Evolutionary conservation across 2,329 filamentous ascomycete genomes (phyloP).

Genomic region (Cladosporium oxysporum): DNA sequence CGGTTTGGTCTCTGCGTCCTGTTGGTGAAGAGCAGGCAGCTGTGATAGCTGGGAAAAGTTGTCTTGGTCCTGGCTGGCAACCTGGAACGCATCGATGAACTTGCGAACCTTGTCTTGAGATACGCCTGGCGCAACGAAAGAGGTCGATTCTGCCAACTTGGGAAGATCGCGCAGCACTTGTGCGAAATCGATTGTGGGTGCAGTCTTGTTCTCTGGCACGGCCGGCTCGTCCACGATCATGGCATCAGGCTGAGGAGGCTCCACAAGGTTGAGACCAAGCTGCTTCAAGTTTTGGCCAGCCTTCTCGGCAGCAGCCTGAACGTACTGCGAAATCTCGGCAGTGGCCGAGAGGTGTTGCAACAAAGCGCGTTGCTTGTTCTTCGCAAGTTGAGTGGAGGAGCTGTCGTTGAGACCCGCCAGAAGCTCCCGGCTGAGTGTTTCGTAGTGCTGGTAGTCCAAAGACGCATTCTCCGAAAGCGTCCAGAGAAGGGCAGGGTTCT

Average conservation of each 20-base stretch:
- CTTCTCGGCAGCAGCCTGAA: slow-evolving; percentile 7
- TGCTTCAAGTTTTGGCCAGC: slow-evolving; percentile 10
- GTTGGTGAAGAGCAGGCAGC: slow-evolving; percentile 23
- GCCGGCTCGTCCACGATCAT: slow-evolving; percentile 14
- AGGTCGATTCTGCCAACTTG: neutral
- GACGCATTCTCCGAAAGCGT: slow-evolving; percentile 13
- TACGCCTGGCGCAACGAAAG: neutral
- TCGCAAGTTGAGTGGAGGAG: neutral
- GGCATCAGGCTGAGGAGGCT: slow-evolving; percentile 8
- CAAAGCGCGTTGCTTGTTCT: slow-evolving; percentile 15
- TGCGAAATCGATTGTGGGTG: neutral
- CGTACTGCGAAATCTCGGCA: slow-evolving; percentile 12
- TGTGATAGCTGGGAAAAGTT: slow-evolving; percentile 24
- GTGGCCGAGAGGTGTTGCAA: slow-evolving; percentile 11
- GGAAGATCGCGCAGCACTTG: slow-evolving; percentile 11
- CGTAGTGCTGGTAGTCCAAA: slow-evolving; percentile 12
- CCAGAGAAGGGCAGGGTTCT: slow-evolving; percentile 11
- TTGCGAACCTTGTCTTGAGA: neutral
- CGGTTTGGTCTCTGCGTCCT: slow-evolving; percentile 21
- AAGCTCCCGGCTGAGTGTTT: slow-evolving; percentile 11
- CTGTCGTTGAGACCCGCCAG: slow-evolving; percentile 3
- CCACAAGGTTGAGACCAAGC: slow-evolving; percentile 15
- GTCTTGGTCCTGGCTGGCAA: slow-evolving; percentile 23
- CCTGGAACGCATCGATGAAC: slow-evolving; percentile 10
- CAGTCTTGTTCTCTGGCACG: neutral